These are phyloP conservation scores for Agroathelia rolfsii DNA, from an alignment of 1,284 basidiomycete species.

Conservation along the genomic window DNA sequence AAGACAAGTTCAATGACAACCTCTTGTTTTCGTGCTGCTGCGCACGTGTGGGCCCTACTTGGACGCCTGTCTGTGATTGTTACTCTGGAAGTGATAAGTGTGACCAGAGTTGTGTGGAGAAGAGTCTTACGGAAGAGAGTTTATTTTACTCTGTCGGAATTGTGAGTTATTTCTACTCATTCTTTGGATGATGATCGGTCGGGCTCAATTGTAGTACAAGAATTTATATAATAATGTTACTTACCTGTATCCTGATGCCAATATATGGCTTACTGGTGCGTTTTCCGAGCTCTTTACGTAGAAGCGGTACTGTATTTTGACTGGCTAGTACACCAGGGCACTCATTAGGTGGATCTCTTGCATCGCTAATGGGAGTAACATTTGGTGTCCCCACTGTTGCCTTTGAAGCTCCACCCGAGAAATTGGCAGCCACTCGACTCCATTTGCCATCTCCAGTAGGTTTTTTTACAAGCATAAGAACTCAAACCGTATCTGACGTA, in stretches of 20 bases:
- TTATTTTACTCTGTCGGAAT: conserved; percentile 70
- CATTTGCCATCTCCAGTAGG: conserved; percentile 60
- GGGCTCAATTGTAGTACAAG: conserved; percentile 24
- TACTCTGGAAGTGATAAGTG: conserved; percentile 62
- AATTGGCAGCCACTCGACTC: conserved; percentile 63
- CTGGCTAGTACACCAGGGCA: conserved; percentile 31
- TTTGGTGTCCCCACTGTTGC: conserved; percentile 81
- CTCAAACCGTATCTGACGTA: conserved; percentile 3
- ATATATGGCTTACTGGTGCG: conserved; percentile 65
- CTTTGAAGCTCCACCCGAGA: conserved; percentile 77
- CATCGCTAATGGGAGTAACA: conserved; percentile 69
- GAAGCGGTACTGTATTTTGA: too few species aligned
- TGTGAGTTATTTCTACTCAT: conserved; percentile 26
- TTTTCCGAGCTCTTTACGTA: too few species aligned
- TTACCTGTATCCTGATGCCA: conserved; percentile 71
- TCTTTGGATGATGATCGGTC: conserved; percentile 1
- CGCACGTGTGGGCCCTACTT: conserved; percentile 76
- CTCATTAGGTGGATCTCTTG: conserved; percentile 74
- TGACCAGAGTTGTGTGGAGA: conserved; percentile 64
- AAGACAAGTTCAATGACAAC: conserved; percentile 86
- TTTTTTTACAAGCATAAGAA: too few species aligned
- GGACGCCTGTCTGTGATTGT: conserved; percentile 81
- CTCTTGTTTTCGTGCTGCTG: conserved; percentile 88
- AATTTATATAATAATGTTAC: conserved; percentile 75
- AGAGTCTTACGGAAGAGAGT: conserved; percentile 65